phyloP scores from a whole-genome alignment of 148 eudicot genomes.

The Nyssa sinensis region DNA sequence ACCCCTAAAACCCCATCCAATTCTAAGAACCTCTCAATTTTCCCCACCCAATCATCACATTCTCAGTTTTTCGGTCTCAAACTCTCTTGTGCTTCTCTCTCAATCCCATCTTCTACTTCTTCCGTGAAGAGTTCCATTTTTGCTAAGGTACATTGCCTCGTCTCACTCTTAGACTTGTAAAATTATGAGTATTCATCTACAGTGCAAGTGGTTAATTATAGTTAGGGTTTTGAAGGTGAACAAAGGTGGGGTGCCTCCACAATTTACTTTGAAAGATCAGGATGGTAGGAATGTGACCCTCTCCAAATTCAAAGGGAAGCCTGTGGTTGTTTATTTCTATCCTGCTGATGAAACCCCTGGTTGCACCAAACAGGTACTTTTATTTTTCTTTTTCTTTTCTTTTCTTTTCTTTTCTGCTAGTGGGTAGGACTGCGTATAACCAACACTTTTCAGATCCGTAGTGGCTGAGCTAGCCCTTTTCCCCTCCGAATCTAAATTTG shows the following conservation, averaged over 20 bases:
- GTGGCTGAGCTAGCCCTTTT: no score
- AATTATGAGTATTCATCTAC: background rate
- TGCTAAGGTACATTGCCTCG: slow-evolving; percentile 54
- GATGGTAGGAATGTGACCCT: slow-evolving; percentile 80
- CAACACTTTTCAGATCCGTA: no score
- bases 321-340: slow-evolving; percentile 87
- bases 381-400: background rate
- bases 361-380: slow-evolving; percentile 93
- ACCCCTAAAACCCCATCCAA: slow-evolving; percentile 35
- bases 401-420: background rate
- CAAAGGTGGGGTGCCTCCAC: slow-evolving; percentile 73
- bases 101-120: slow-evolving; percentile 30
- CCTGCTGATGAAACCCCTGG: slow-evolving; percentile 99
- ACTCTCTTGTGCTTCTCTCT: slow-evolving; percentile 36
- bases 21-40: slow-evolving; percentile 29
- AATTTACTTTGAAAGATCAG: slow-evolving; percentile 83
- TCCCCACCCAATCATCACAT: slow-evolving; percentile 51
- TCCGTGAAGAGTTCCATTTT: slow-evolving; percentile 35
- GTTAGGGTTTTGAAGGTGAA: slow-evolving; percentile 42
- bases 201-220: background rate
- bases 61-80: slow-evolving; percentile 64
- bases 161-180: background rate
- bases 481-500: no score
- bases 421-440: no score
- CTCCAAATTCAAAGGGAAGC: slow-evolving; percentile 89